These are phyloP conservation scores for Rhodosorus marinus DNA, from an alignment of 23 red algal genomes.

Conservation along the genomic window DNA sequence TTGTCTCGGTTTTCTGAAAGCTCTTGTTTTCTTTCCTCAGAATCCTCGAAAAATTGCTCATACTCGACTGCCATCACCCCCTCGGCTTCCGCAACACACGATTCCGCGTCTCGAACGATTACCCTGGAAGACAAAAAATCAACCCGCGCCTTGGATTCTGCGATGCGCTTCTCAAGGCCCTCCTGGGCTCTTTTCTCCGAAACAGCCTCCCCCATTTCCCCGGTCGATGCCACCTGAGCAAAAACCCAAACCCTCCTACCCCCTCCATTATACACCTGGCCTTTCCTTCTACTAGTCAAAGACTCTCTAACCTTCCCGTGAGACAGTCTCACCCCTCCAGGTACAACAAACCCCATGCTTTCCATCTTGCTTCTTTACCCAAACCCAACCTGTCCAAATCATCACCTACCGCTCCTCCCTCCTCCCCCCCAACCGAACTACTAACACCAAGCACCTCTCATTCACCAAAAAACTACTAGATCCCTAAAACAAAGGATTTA, in stretches of 20 bases:
- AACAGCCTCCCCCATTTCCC: slow-evolving; percentile 1
- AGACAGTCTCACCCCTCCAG: no score
- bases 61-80: neutral
- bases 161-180: slow-evolving; percentile 1
- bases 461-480: neutral
- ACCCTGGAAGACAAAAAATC: neutral
- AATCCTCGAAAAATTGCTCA: neutral
- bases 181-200: neutral
- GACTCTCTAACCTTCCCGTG: no score
- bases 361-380: neutral
- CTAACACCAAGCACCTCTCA: neutral
- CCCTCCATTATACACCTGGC: neutral
- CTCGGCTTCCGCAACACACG: neutral
- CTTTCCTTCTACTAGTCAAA: no score
- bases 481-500: neutral
- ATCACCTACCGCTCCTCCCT: neutral
- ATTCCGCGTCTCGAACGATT: neutral
- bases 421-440: neutral
- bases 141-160: slow-evolving; percentile 5
- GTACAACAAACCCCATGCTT: no score
- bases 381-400: neutral
- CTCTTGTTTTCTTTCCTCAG: neutral
- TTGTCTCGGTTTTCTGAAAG: neutral
- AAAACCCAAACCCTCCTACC: neutral
- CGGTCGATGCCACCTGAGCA: slow-evolving; percentile 4